Evolutionary conservation across 1,139 yeast genomes (phyloP), one percentile per base, ranked within the genome.

Genomic region (Meyerozyma elateridarum): DNA sequence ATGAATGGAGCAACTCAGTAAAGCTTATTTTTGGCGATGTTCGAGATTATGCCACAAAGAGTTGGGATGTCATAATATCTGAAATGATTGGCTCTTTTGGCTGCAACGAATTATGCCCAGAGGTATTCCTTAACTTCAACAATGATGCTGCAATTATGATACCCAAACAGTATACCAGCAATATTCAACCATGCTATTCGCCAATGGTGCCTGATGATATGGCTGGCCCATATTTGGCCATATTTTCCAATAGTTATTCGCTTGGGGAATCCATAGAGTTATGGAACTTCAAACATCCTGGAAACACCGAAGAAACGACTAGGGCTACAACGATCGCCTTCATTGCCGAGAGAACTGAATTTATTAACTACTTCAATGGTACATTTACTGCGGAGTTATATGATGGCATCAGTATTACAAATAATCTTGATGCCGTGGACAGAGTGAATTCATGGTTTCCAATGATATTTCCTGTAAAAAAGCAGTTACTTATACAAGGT

Each of bases 41-140:
- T 55, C 59, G 88, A 18, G 39, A 46, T 3, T 63, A 5, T 36
- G 40, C 29, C 46, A 40, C 14, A 56, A 58, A 20, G 15, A 28
- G 8, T 64, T 70, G 32, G 18, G 72, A 83, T 46, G 50, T 88
- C 28, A 70, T 88, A 9, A 67, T 89, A 1, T 82, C 94, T 26
- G 97, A 89, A 51, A 61, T 89, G 19, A 55, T 89, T 17, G 96
- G 96, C 2, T 85, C 95, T 5, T 82, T 88, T 59, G 96, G 95
- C 1, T 91, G 93, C 53, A 89, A 89, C 53, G 97, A 89, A 51
- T 64, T 85, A 11, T 70, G 85, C 9, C 96, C 96, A 0, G 97
- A 89, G 49, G 80, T 93, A 36, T 45, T 79, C 4, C 45, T 51
- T 15, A 25, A 28, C 8, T 31, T 38, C 8, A 31, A 22, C 5